Evolutionary conservation across 202 grass and related monocot genomes (phyloP), one percentile per base, ranked within the genome.

Genomic region (Eragrostis tef): DNA sequence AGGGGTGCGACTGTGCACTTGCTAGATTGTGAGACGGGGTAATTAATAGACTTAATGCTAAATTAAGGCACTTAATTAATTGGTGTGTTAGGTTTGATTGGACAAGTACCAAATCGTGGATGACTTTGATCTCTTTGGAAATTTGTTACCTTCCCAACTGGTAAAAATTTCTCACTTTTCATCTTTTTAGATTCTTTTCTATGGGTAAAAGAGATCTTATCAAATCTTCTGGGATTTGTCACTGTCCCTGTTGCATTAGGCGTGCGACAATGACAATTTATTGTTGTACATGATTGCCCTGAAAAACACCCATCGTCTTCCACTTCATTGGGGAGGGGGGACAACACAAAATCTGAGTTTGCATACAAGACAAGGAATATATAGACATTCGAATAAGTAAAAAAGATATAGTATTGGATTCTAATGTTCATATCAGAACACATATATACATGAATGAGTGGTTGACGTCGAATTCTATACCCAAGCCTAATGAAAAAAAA

Each of bases 131-230:
- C 77, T 76, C 19, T 68, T 29, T 67, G 78, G 67, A 78, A 86
- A 82, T 89, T 86, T 74, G 67, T 89, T 89, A 83, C 59, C 42
- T 25, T 10, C 59, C 67, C 67, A 67, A 82, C 81, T 34, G 44
- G 34, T 68, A 48, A 62, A 50, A 42, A 2, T 74, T 89, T 45
- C 24, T 68, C 66, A 54, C 51, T 26, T 82, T 89, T 58, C 52
- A 74, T 62, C 42, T 82, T 83, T 86, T 44, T 41, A 64, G 31
- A 86, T 89, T 86, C 60, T 74, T 62, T 44, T 19, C 51, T 43
- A 68, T 26, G 50, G 63, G 70, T 74, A 79, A 86, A 88, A 83
- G 73, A 79, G 76, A 88, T 83, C 74, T 83, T 83, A 79, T 74
- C 79, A 89, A 68, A 86, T 89, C 87, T 83, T 74, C 0, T 12